Percentiles rank a stretch among this genome's conserved stretches.
Conservation (phyloP, 2,329 filamentous ascomycete genomes). For the Pseudohalonectria lignicola region DNA sequence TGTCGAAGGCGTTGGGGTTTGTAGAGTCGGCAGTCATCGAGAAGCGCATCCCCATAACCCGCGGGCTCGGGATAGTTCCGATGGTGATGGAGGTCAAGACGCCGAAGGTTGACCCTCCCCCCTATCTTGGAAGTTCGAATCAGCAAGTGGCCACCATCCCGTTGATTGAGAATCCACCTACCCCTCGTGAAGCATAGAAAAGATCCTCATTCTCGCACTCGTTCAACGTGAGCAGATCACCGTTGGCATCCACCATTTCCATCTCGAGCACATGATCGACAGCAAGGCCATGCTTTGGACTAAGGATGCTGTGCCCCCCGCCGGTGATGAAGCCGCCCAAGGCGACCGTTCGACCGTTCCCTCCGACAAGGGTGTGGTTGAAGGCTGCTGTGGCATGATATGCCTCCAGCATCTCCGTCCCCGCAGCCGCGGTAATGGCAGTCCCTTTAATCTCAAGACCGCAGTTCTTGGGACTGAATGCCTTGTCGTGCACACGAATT, state of each 20-base stretch:
- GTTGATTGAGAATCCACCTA: slow-evolving; percentile 17
- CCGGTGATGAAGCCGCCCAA: slow-evolving; percentile 51
- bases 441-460: slow-evolving; percentile 27
- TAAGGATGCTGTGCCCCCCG: slow-evolving; percentile 46
- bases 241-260: slow-evolving; percentile 41
- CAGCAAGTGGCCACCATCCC: neutral
- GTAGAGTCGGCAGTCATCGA: slow-evolving; percentile 16
- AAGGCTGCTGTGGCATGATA: slow-evolving; percentile 30
- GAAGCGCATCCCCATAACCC: slow-evolving; percentile 13
- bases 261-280: slow-evolving; percentile 51
- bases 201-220: slow-evolving; percentile 43
- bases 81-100: slow-evolving; percentile 47
- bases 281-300: slow-evolving; percentile 44
- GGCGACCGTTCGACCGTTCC: slow-evolving; percentile 42
- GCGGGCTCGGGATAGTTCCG: slow-evolving; percentile 32
- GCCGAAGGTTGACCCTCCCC: slow-evolving; percentile 50
- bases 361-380: slow-evolving; percentile 41
- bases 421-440: slow-evolving; percentile 41
- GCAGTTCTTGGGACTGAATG: slow-evolving; percentile 29
- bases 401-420: slow-evolving; percentile 36
- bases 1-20: slow-evolving; percentile 29
- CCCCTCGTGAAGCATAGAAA: slow-evolving; percentile 53
- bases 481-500: slow-evolving; percentile 25
- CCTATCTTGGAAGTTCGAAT: slow-evolving; percentile 18
- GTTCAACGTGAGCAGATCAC: slow-evolving; percentile 37